Evolutionary conservation across 495 filamentous ascomycete genomes (phyloP), one percentile per base, ranked within the genome.

Genomic region (Achaetomiella virescens): DNA sequence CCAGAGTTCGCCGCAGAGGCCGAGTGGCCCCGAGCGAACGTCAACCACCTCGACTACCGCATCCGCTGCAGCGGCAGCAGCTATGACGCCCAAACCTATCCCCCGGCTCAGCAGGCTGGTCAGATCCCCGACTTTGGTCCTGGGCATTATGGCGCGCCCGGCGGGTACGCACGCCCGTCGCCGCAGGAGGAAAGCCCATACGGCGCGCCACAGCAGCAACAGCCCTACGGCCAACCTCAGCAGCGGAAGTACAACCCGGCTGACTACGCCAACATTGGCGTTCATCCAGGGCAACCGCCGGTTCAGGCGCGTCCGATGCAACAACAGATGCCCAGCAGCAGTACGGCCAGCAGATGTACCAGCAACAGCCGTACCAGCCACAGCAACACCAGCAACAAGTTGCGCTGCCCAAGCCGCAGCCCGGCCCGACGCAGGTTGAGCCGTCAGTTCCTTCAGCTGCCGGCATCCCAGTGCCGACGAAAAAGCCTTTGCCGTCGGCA

Each of bases 211-310:
- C 73, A 73, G 59, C 77, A 75, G 59, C 67, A 70, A 48, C 70
- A 75, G 9, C 78, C 75, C 50, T 77, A 75, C 59, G 62, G 60
- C 17, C 57, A 63, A 24, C 77, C 79, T n/a, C 72, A 76, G 41
- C 59, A 87, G 60, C 77, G 81, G 20, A 81, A 78, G 58, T 90
- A 92, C 66, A 84, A 91, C 66, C 88, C 87, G 36, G 76, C 81
- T 29, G 83, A 81, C 48, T 91, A 91, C 68, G 84, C 81, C 52
- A 75, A 81, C 48, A 82, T 88, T 38, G 74, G 71, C 55, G 73
- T 68, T 40, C 74, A 75, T 48, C 70, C 78, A 14, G 62, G 70
- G 1, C 75, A 78, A 50, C 72, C 67, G 17, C 65, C 70, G 41
- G 61, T 68, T 7, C 69, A 70, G 21, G 57, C 60, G 20, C 69